A percentile compares a stretch with the other conserved stretches of the same genome.
phyloP scores from a whole-genome alignment of 2,329 filamentous ascomycete species.

The Verticillium dahliae region DNA sequence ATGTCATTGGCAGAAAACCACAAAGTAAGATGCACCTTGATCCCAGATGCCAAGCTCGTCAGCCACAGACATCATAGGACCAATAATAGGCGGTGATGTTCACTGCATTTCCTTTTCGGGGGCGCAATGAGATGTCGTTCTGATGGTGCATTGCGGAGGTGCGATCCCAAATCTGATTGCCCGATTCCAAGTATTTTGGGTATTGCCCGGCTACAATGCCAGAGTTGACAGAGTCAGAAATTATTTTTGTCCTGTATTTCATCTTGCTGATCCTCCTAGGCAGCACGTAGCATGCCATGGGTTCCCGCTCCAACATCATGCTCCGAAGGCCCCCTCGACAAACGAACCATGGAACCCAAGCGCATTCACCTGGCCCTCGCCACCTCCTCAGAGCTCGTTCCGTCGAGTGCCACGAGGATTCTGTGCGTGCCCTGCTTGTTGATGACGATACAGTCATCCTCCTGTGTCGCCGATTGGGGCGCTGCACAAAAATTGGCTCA shows the following conservation, averaged over 20 bases:
- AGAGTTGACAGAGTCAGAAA: too few relatives aligned
- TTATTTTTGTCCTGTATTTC: not conserved
- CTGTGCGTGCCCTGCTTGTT: constrained; percentile 10
- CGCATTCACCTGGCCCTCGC: constrained; percentile 9
- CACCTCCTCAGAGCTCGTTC: constrained; percentile 9
- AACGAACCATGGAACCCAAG: constrained; percentile 9
- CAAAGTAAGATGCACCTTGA: too few relatives aligned
- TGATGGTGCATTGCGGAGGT: too few relatives aligned
- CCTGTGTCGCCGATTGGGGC: constrained; percentile 8
- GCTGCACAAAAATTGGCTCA: constrained; percentile 11
- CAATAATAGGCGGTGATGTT: too few relatives aligned
- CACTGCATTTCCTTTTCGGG: too few relatives aligned
- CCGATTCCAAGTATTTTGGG: too few relatives aligned
- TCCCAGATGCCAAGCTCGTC: too few relatives aligned
- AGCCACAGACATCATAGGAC: too few relatives aligned
- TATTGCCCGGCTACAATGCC: too few relatives aligned
- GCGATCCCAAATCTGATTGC: too few relatives aligned
- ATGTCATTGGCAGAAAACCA: too few relatives aligned
- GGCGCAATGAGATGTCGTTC: too few relatives aligned
- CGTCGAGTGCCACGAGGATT: constrained; percentile 12
- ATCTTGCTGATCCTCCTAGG: not conserved
- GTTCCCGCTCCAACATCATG: not conserved
- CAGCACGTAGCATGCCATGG: not conserved
- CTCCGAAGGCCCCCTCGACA: constrained; percentile 4
- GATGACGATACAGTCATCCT: constrained; percentile 13